Percentiles rank a stretch among this genome's conserved stretches.
Evolutionary conservation across 495 filamentous ascomycete genomes (phyloP).

Genomic region (Aspergillus kassunensis): DNA sequence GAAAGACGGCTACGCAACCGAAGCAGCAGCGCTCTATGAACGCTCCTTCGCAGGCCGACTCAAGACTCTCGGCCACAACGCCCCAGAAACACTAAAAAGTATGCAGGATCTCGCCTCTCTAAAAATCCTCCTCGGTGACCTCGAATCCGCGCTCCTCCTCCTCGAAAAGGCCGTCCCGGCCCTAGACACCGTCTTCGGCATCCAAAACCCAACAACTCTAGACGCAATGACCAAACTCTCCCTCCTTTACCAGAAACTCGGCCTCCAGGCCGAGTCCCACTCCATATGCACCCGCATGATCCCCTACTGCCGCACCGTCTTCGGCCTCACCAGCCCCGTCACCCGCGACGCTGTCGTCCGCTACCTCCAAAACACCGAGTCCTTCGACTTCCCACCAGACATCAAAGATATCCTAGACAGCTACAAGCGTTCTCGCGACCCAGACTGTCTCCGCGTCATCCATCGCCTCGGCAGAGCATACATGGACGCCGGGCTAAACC

Average conservation of each 20-base stretch:
- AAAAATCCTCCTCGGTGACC: constrained; percentile 25
- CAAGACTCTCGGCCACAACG: constrained; percentile 27
- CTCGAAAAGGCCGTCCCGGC: constrained; percentile 29
- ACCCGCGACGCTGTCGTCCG: constrained; percentile 25
- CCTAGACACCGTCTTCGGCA: constrained; percentile 27
- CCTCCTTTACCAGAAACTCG: constrained; percentile 27
- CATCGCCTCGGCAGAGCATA: constrained; percentile 27
- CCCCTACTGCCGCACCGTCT: constrained; percentile 26
- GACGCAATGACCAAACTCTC: constrained; percentile 29
- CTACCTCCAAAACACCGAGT: constrained; percentile 26
- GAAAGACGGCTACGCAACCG: constrained; percentile 28
- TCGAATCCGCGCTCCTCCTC: constrained; percentile 26
- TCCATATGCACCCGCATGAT: constrained; percentile 21
- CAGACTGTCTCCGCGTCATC: constrained; percentile 27
- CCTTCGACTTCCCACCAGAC: constrained; percentile 30
- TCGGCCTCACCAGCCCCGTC: constrained; percentile 22
- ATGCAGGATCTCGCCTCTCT: constrained; percentile 31
- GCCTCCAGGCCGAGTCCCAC: constrained; percentile 25
- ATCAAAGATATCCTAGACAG: constrained; percentile 25
- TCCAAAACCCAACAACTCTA: constrained; percentile 27
- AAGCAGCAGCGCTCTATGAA: constrained; percentile 29
- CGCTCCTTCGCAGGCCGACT: constrained; percentile 29
- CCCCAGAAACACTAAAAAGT: constrained; percentile 28
- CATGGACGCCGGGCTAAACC: constrained; percentile 28
- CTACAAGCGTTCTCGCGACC: constrained; percentile 23